Evolutionary conservation across 257 asterid species (phyloP), one percentile per base, ranked within the genome.

Genomic region (Jasminum sambac): DNA sequence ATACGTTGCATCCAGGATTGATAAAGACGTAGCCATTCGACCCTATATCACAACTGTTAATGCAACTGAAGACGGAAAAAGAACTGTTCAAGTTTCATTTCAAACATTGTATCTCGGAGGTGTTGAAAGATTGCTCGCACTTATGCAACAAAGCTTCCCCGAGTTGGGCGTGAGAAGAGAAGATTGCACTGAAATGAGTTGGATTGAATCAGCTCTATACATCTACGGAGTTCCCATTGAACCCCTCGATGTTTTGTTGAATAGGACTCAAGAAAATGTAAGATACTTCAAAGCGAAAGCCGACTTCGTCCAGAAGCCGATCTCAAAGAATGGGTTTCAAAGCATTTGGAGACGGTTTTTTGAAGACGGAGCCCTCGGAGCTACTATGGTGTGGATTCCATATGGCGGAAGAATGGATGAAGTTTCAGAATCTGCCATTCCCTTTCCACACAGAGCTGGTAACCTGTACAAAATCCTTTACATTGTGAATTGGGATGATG

Each of bases 341-440:
- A 81, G 84, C 57, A 46, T 46, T 14, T 46, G 57, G 57, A 46
- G 17, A 46, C 57, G 3, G 11, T 46, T 46, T 46, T n/a, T 16
- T 10, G 10, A 46, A n/a, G 57, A 46, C 3, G 57, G 16, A 6
- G 57, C 57, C 5, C 23, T 5, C 10, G 24, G 17, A 46, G 57
- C 57, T 44, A 21, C 14, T 2, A n/a, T 46, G 24, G 6, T 46
- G 8, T 46, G n/a, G 10, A 21, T 46, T n/a, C 57, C 57, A n/a
- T 46, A 46, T 9, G 82, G 86, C 0, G 84, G 82, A 39, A 71
- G 71, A 71, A 82, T 46, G 58, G 58, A 48, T n/a, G 58, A 48
- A 48, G 24, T 48, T 48, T 48, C 24, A 48, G 57, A 46, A 7
- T 48, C 58, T 46, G 2, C 58, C 9, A 48, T n/a, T 6, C 58